Percentiles rank a stretch among this genome's conserved stretches.
These are phyloP conservation scores for Raddia distichophylla DNA, from an alignment of 176 grass and related monocot species.

Conservation along the genomic window DNA sequence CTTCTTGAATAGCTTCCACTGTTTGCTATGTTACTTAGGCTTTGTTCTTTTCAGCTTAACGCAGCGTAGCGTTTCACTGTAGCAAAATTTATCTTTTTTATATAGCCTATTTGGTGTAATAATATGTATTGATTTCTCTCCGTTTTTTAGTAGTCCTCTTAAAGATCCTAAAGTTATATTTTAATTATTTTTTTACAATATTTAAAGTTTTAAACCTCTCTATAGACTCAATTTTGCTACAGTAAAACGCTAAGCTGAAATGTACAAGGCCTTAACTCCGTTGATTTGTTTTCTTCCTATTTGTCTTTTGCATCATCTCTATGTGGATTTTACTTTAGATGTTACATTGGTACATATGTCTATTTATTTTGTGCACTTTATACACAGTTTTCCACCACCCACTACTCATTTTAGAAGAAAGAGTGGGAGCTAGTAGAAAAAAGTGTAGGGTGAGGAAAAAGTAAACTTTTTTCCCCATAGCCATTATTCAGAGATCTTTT, in stretches of 20 bases:
- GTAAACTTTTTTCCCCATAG: conserved; percentile 16
- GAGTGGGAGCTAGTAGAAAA: not conserved
- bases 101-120: too few relatives aligned
- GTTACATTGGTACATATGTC: not conserved
- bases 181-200: too few relatives aligned
- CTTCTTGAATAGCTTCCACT: not conserved
- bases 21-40: conserved; percentile 1
- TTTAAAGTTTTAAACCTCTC: too few relatives aligned
- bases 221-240: too few relatives aligned
- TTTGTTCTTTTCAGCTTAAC: too few relatives aligned
- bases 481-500: not conserved
- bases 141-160: too few relatives aligned
- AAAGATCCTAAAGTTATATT: too few relatives aligned
- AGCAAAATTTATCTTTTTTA: too few relatives aligned
- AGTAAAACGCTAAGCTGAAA: too few relatives aligned
- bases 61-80: too few relatives aligned
- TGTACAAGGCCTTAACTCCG: not conserved
- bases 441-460: conserved; percentile 20
- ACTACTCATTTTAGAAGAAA: conserved; percentile 1
- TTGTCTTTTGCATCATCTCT: conserved; percentile 17
- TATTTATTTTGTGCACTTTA: not conserved
- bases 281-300: not conserved
- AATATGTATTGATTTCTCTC: too few relatives aligned
- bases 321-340: conserved; percentile 1
- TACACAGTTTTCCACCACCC: not conserved